Base-by-base conservation (phyloP, 2,329 filamentous ascomycete species). In the Fusarium lyarnte region DNA sequence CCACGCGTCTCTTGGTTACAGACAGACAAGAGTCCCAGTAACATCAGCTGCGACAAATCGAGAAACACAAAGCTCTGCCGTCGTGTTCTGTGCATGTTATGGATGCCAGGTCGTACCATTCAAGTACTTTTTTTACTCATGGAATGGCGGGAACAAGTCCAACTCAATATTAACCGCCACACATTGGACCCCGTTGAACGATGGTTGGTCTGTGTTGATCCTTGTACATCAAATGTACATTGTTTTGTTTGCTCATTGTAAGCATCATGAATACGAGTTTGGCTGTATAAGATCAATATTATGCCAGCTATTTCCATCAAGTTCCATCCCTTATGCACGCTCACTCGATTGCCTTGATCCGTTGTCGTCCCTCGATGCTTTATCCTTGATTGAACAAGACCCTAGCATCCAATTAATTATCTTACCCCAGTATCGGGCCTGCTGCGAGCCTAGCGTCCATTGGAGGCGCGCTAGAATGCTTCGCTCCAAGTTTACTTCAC, bases 101-200 rank as follows among this genome's bases (percentile, higher is more conserved):
- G 59, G 51, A 58, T 55, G 42, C n/a, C 38, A 53, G 29, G 42
- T 46, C 29, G 63, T 62, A 67, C 70, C 68, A 58, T 54, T 55
- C 52, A 52, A 63, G 61, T 67, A 59, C 55, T 39, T 42, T 23
- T 52, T 45, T 65, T 45, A 46, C 23, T 53, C 60, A 29, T 29
- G 27, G 27, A 61, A 53, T 67, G 69, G 63, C 39, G 57, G 59
- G 52, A 72, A 63, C 43, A 58, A 49, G 41, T 36, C 66, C 70
- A 67, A 58, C 49, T 70, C 41, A 41, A 65, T 63, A 33, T 36
- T 61, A 69, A 72, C 73, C 70, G 65, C 74, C 74, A 76, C 74
- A 62, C 68, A 66, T 69, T 70, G 59, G 61, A 42, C 63, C 74
- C 63, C 68, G 72, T 76, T 76, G 65, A 55, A 51, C 52, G 35